These are phyloP conservation scores for Paecilomyces dactylethromorphus DNA, from an alignment of 2,329 filamentous ascomycete species.

Conservation along the genomic window DNA sequence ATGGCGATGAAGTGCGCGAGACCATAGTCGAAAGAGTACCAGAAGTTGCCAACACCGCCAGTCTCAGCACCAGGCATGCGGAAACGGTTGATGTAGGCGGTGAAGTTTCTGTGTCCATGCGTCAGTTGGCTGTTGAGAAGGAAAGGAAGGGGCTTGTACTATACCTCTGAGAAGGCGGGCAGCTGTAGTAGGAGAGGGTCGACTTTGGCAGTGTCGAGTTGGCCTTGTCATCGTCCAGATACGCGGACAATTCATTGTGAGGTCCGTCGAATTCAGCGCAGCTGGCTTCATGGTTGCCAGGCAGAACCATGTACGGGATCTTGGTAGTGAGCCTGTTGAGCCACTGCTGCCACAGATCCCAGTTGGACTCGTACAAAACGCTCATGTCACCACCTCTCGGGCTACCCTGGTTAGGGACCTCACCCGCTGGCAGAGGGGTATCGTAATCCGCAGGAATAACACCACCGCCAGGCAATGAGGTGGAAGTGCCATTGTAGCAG, in stretches of 20 bases:
- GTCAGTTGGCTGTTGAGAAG: background rate
- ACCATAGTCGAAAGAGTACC: conserved; percentile 51
- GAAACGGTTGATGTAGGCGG: conserved; percentile 47
- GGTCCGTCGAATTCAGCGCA: conserved; percentile 45
- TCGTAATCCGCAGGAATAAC: conserved; percentile 36
- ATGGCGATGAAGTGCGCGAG: conserved; percentile 47
- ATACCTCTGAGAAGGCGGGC: conserved; percentile 44
- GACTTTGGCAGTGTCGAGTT: conserved; percentile 36
- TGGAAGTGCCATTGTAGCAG: conserved; percentile 46
- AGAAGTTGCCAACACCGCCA: conserved; percentile 46
- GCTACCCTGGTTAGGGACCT: conserved; percentile 40
- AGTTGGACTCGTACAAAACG: conserved; percentile 46
- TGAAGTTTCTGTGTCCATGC: conserved; percentile 37
- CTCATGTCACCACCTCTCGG: conserved; percentile 45
- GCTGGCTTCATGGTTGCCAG: conserved; percentile 47
- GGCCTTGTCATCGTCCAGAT: conserved; percentile 37
- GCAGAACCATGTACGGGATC: conserved; percentile 45
- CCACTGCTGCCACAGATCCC: conserved; percentile 49
- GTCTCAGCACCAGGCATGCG: conserved; percentile 44
- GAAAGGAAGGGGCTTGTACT: background rate
- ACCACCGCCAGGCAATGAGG: conserved; percentile 31
- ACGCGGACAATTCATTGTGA: conserved; percentile 40
- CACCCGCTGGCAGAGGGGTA: conserved; percentile 40
- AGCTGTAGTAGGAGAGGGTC: conserved; percentile 45
- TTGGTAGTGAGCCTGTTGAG: conserved; percentile 36